Evolutionary conservation across 2,329 filamentous ascomycete species (phyloP).

Genomic region (Phaeosphaeria sp.): DNA sequence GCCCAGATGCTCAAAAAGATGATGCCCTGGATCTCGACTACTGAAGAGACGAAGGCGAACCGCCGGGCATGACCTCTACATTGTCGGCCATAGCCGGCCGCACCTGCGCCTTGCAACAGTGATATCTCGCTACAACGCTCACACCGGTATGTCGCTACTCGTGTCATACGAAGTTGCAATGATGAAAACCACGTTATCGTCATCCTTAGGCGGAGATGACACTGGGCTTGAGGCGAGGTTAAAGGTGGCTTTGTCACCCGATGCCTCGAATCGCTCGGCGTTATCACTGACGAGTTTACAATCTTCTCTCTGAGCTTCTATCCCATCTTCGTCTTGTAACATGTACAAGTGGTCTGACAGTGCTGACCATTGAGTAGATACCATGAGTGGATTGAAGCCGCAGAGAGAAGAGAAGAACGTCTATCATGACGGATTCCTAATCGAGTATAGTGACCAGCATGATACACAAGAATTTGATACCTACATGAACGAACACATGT

Average conservation of each 20-base stretch:
- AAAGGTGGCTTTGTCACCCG: conserved; percentile 26
- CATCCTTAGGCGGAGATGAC: conserved; percentile 87
- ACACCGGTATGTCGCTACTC: background rate
- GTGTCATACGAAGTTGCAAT: conserved; percentile 52
- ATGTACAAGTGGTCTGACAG: background rate
- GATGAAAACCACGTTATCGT: conserved; percentile 91
- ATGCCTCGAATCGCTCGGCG: conserved; percentile 27
- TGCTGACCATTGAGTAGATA: background rate
- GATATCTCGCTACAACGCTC: background rate
- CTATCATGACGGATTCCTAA: background rate
- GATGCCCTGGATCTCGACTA: conserved; percentile 58
- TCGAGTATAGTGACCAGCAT: background rate
- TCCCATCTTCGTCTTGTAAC: background rate
- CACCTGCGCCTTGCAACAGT: no score
- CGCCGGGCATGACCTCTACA: background rate
- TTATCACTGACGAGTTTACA: conserved; percentile 40
- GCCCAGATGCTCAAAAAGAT: conserved; percentile 51
- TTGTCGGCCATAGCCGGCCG: no score
- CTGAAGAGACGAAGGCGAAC: conserved; percentile 22
- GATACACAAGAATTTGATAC: background rate
- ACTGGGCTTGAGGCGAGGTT: conserved; percentile 29
- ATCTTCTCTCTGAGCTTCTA: conserved; percentile 47
- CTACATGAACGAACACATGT: background rate
- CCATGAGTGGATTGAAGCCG: background rate
- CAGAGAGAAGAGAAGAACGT: background rate